Conservation (phyloP, 1,284 basidiomycete species). For the Thelephora terrestris region DNA sequence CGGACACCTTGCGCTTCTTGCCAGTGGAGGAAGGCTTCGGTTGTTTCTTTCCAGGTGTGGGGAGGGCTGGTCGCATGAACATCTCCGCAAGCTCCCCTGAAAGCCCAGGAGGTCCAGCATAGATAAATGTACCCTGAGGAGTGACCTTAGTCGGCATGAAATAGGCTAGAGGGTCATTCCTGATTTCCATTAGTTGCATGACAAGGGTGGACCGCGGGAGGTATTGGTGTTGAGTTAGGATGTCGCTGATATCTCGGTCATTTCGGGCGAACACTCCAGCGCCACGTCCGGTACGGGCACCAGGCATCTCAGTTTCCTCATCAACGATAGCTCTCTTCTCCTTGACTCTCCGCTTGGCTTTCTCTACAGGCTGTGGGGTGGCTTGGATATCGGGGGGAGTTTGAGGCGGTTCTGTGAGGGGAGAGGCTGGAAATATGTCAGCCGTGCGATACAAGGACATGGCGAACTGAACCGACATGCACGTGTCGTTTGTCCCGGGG, state of each 20-base stretch:
- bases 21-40: conserved; percentile 34
- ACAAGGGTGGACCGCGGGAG: conserved; percentile 76
- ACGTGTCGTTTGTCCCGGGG: conserved; percentile 50
- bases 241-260: conserved; percentile 60
- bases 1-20: conserved; percentile 35
- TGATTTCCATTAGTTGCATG: conserved; percentile 76
- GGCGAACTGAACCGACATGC: conserved; percentile 36
- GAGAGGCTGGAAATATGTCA: conserved; percentile 43
- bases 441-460: conserved; percentile 4
- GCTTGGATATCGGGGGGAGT: conserved; percentile 52
- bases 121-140: conserved; percentile 64
- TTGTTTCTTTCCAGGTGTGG: conserved; percentile 19
- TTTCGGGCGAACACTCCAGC: conserved; percentile 47
- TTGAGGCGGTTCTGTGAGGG: conserved; percentile 56
- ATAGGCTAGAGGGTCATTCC: conserved; percentile 75
- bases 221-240: conserved; percentile 70
- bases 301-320: conserved; percentile 72
- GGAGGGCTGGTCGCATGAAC: conserved; percentile 69
- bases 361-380: conserved; percentile 17
- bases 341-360: conserved; percentile 35
- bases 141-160: conserved; percentile 76
- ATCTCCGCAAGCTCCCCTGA: conserved; percentile 73
- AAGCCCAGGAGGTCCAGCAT: conserved; percentile 72
- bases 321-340: conserved; percentile 79
- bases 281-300: conserved; percentile 40